These are phyloP conservation scores for Pythium periplocum DNA, from an alignment of 352 stramenopile species.

Conservation along the genomic window DNA sequence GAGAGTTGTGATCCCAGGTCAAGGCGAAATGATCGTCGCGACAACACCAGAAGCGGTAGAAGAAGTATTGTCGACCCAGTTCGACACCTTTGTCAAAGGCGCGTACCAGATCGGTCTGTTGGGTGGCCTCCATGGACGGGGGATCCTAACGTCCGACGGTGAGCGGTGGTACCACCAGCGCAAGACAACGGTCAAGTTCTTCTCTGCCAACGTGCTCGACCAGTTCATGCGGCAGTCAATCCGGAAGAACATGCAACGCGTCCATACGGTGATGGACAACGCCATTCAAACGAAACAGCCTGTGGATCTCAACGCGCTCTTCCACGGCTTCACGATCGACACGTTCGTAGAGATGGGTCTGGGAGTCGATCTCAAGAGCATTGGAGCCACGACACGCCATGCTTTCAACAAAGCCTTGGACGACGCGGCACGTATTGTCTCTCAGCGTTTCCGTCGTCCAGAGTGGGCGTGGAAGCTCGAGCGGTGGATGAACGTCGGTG, in stretches of 20 bases:
- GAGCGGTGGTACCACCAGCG: constrained; percentile 43
- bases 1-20: background rate
- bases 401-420: constrained; percentile 21
- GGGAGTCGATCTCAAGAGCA: constrained; percentile 27
- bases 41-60: constrained; percentile 5
- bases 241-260: constrained; percentile 21
- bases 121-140: constrained; percentile 2
- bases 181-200: constrained; percentile 31
- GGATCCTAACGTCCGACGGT: constrained; percentile 10
- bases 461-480: constrained; percentile 40
- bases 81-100: constrained; percentile 29
- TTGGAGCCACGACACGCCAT: constrained; percentile 34
- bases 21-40: constrained; percentile 5
- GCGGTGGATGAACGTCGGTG: constrained; percentile 32
- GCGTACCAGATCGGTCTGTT: constrained; percentile 8
- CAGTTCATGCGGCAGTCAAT: constrained; percentile 36
- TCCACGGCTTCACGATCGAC: constrained; percentile 41
- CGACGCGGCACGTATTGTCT: background rate
- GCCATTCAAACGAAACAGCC: constrained; percentile 13
- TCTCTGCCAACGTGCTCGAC: constrained; percentile 30
- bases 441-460: constrained; percentile 20
- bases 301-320: constrained; percentile 31
- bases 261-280: constrained; percentile 25
- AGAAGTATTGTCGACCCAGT: constrained; percentile 19
- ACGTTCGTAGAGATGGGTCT: constrained; percentile 45